Percentiles rank a stretch among this genome's conserved stretches.
Conservation (phyloP, 306 rosid genomes). For the Castanea sativa region DNA sequence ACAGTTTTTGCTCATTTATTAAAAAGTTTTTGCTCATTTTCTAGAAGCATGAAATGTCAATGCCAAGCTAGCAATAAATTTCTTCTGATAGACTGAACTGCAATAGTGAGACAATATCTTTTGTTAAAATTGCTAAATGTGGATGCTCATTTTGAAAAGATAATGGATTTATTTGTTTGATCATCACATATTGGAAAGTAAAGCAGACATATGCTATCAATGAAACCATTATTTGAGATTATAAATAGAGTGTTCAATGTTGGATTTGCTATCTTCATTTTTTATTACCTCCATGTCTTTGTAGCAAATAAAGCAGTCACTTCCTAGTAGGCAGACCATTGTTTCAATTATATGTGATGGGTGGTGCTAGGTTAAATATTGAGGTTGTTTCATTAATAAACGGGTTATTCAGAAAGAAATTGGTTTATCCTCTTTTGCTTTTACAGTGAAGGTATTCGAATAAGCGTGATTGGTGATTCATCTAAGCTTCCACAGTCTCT, state of each 20-base stretch:
- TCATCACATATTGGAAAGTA: not conserved
- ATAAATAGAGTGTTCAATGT: not conserved
- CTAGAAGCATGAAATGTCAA: not conserved
- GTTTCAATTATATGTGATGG: not conserved
- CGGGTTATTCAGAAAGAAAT: not conserved
- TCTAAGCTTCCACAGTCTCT: slow-evolving; percentile 50
- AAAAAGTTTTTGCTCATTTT: not conserved
- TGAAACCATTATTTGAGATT: not conserved
- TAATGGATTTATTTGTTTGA: not conserved
- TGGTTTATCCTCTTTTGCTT: not conserved
- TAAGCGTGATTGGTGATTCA: slow-evolving; percentile 69
- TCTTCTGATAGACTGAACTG: not conserved
- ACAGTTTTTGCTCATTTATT: not conserved
- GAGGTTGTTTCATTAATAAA: not conserved
- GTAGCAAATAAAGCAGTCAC: not conserved
- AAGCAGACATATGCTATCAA: not conserved
- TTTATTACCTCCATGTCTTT: not conserved
- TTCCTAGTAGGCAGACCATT: not conserved
- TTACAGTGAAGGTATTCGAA: slow-evolving; percentile 52
- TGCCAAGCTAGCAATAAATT: not conserved
- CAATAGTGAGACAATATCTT: not conserved
- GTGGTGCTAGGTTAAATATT: not conserved
- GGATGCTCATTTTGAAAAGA: not conserved
- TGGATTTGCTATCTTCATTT: not conserved
- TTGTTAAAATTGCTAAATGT: not conserved